Percentiles rank a stretch among this genome's conserved stretches.
These are phyloP conservation scores for Torulaspora indica DNA, from an alignment of 805 yeast genomes.

Conservation along the genomic window DNA sequence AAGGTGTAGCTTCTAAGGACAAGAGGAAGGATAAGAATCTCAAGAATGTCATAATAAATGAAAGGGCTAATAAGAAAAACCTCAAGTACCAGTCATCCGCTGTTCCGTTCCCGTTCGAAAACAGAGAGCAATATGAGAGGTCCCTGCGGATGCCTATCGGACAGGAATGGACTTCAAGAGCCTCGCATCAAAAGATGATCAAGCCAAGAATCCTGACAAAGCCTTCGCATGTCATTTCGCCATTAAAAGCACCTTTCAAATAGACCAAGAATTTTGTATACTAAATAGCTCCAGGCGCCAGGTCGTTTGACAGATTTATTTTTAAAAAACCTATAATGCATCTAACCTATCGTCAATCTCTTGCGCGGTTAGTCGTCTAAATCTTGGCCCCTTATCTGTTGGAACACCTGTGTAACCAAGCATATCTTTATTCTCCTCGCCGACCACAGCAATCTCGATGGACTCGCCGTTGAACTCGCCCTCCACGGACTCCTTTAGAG, in stretches of 20 bases:
- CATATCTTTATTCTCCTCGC: constrained; percentile 72
- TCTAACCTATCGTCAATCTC: constrained; percentile 95
- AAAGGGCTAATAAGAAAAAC: constrained; percentile 76
- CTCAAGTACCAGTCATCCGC: constrained; percentile 77
- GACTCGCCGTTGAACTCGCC: constrained; percentile 97
- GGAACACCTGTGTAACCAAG: constrained; percentile 83
- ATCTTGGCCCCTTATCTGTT: constrained; percentile 80
- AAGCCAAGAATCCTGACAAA: constrained; percentile 85
- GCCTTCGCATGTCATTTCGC: constrained; percentile 87
- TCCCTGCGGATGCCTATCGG: constrained; percentile 94
- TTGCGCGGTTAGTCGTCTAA: constrained; percentile 75
- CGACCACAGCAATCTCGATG: constrained; percentile 84
- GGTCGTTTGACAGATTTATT: neutral
- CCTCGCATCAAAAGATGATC: constrained; percentile 78
- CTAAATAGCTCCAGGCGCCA: neutral
- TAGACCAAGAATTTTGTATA: constrained; percentile 23
- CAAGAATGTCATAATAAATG: constrained; percentile 84
- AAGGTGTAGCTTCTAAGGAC: constrained; percentile 68
- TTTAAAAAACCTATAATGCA: constrained; percentile 52
- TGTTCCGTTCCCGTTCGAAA: constrained; percentile 95
- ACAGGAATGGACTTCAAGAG: constrained; percentile 90
- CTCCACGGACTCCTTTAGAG: constrained; percentile 93
- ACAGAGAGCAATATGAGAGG: constrained; percentile 90
- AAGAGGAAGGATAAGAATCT: constrained; percentile 73
- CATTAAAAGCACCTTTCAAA: constrained; percentile 80